phyloP scores from a whole-genome alignment of 176 grass and related monocot genomes.

The Musa schizocarpa region DNA sequence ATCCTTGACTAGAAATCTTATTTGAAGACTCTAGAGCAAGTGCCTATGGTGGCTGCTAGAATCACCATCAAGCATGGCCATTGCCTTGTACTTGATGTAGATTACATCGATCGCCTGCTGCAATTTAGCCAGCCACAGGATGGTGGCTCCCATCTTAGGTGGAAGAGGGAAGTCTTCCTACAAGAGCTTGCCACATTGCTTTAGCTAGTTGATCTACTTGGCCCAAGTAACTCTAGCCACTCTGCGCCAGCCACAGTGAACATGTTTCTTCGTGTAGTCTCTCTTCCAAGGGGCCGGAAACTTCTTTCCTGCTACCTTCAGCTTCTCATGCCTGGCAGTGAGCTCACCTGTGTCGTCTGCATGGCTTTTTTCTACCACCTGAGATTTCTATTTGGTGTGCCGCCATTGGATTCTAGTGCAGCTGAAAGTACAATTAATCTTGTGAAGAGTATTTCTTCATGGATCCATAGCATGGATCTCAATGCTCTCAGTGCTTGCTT shows the following conservation, averaged over 20 bases:
- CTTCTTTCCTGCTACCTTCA: constrained; percentile 50
- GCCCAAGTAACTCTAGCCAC: constrained; percentile 28
- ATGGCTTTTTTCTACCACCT: constrained; percentile 75
- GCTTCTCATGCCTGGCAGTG: constrained; percentile 38
- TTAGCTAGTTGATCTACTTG: constrained; percentile 68
- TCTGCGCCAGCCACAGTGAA: constrained; percentile 37
- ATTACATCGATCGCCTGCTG: constrained; percentile 64
- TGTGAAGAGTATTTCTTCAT: constrained; percentile 34
- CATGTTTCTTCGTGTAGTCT: constrained; percentile 58
- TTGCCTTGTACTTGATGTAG: constrained; percentile 64
- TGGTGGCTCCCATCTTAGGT: constrained; percentile 51
- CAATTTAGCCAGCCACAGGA: constrained; percentile 66
- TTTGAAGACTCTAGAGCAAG: constrained; percentile 61
- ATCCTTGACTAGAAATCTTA: constrained; percentile 38
- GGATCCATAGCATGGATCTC: constrained; percentile 47
- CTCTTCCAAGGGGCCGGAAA: constrained; percentile 71
- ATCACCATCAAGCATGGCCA: constrained; percentile 70
- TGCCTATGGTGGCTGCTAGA: constrained; percentile 70
- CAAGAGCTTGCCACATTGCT: constrained; percentile 58
- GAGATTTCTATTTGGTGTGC: constrained; percentile 15
- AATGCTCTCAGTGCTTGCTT: constrained; percentile 66
- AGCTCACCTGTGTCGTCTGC: constrained; percentile 47
- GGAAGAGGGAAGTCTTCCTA: constrained; percentile 50
- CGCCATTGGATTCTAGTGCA: constrained; percentile 30
- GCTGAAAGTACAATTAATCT: constrained; percentile 36